Conservation (phyloP, 2,329 filamentous ascomycete species). For the Pyrenochaeta sp. region DNA sequence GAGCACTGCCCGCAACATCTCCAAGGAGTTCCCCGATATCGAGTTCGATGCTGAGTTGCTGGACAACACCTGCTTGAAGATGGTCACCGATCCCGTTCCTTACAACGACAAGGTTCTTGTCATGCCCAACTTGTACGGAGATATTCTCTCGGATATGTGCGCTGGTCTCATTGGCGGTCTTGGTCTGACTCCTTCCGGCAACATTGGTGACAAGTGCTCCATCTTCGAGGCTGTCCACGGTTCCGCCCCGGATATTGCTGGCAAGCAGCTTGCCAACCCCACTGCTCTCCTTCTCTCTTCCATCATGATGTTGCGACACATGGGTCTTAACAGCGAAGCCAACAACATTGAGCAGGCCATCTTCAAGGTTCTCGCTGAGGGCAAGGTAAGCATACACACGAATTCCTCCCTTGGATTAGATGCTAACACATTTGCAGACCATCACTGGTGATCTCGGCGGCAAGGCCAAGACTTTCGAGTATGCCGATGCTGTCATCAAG, state of each 20-base stretch:
- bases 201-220: conserved; percentile 98
- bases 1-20: conserved; percentile 80
- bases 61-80: conserved; percentile 99
- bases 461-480: conserved; percentile 95
- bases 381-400: conserved; percentile 70
- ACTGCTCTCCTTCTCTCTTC: conserved; percentile 93
- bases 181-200: conserved; percentile 94
- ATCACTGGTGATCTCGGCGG: conserved; percentile 96
- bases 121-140: conserved; percentile 97
- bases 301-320: conserved; percentile 99
- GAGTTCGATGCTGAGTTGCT: conserved; percentile 98
- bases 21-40: conserved; percentile 94
- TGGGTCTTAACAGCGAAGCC: conserved; percentile 87
- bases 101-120: conserved; percentile 99
- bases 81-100: conserved; percentile 92
- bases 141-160: conserved; percentile 99
- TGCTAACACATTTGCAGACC: conserved; percentile 53
- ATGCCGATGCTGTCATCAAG: conserved; percentile 88
- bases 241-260: conserved; percentile 94
- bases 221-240: conserved; percentile 99
- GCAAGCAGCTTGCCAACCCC: conserved; percentile 95
- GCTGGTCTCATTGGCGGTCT: conserved; percentile 97
- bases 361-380: conserved; percentile 93
- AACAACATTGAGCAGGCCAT: conserved; percentile 90
- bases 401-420: not conserved